Conservation (phyloP, 1,284 basidiomycete species). For the Rhodotorula sp. region DNA sequence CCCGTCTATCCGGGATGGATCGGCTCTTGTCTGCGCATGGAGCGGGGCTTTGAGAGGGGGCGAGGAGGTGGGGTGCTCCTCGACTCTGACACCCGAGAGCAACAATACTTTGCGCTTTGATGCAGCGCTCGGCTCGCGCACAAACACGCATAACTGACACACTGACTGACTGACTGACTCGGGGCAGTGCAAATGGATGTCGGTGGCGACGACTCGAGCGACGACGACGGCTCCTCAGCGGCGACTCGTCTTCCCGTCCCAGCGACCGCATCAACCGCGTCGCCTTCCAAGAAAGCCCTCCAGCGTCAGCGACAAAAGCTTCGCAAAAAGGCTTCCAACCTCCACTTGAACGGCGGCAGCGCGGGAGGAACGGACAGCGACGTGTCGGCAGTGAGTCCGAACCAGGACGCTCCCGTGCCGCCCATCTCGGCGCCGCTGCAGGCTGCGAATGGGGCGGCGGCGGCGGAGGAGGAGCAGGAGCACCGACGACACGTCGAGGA, state of each 20-base stretch:
- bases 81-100: too few relatives aligned
- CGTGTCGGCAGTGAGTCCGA: constrained; percentile 7
- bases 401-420: constrained; percentile 9
- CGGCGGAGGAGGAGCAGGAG: neutral
- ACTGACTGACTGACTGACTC: too few relatives aligned
- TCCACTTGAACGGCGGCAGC: neutral
- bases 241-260: neutral
- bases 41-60: too few relatives aligned
- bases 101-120: too few relatives aligned
- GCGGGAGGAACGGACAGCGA: constrained; percentile 9
- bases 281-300: constrained; percentile 36
- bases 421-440: constrained; percentile 12
- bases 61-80: too few relatives aligned
- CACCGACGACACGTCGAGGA: neutral
- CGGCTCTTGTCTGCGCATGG: too few relatives aligned
- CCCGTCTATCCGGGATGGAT: too few relatives aligned
- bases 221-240: constrained; percentile 12
- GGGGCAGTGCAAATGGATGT: constrained; percentile 21
- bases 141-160: neutral
- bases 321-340: constrained; percentile 26
- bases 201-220: constrained; percentile 5
- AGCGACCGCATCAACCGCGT: neutral
- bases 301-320: constrained; percentile 31
- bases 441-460: neutral
- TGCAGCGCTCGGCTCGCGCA: too few relatives aligned